Evolutionary conservation across 225 moss, liverwort and hornwort genomes (phyloP).

Genomic region (Pseudisothecium myosuroides): DNA sequence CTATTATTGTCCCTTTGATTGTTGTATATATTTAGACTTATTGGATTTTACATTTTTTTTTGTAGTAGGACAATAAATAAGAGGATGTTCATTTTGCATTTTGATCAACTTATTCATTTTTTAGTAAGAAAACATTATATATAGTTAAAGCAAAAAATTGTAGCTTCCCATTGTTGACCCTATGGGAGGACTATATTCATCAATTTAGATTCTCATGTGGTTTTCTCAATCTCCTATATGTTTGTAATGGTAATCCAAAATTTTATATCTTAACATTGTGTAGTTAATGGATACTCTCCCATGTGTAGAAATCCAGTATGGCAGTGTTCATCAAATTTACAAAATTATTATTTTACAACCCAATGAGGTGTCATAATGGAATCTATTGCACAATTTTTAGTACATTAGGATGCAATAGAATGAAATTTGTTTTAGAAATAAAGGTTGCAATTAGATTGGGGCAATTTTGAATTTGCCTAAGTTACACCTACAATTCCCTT

Average conservation of each 20-base stretch:
- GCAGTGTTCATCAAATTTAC: neutral
- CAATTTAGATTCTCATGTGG: neutral
- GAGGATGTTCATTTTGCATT: neutral
- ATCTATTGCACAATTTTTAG: neutral
- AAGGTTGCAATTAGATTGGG: neutral
- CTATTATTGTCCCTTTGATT: neutral
- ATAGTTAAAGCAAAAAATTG: neutral
- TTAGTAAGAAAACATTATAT: neutral
- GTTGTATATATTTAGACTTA: neutral
- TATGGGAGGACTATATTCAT: neutral
- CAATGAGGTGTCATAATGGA: neutral
- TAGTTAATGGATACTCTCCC: neutral
- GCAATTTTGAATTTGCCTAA: neutral
- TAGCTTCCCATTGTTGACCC: neutral
- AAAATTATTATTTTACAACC: neutral
- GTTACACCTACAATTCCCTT: neutral
- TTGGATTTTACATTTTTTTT: neutral
- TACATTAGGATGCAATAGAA: neutral
- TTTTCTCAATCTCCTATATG: neutral
- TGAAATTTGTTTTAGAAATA: neutral
- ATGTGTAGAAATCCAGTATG: accelerated
- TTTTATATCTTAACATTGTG: neutral
- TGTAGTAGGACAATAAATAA: neutral
- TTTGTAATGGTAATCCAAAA: neutral
- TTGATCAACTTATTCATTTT: neutral